Conservation (phyloP, 1,284 basidiomycete genomes). For the Caloboletus inedulis region DNA sequence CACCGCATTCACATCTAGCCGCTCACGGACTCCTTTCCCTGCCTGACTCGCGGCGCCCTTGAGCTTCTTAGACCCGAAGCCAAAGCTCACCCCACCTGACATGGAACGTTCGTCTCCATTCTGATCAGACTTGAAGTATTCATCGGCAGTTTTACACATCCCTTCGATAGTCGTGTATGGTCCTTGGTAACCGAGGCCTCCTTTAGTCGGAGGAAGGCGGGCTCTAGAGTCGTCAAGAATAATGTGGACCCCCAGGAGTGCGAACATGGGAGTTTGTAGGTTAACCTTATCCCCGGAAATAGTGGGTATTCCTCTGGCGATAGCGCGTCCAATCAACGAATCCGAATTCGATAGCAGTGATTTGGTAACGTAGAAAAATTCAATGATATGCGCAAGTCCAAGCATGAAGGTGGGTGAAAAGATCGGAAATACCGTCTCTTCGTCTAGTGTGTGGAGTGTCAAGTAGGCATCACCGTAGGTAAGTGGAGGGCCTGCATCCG, state of each 20-base stretch:
- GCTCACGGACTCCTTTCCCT: constrained; percentile 15
- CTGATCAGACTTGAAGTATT: constrained; percentile 42
- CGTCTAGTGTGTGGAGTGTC: constrained; percentile 46
- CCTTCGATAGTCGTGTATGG: constrained; percentile 56
- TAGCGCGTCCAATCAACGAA: constrained; percentile 30
- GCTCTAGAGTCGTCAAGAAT: constrained; percentile 71
- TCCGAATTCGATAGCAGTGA: constrained; percentile 35
- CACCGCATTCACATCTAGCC: constrained; percentile 12
- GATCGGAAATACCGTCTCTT: constrained; percentile 49
- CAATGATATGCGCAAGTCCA: constrained; percentile 51
- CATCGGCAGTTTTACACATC: constrained; percentile 51
- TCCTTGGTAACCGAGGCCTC: constrained; percentile 64
- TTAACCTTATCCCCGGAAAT: constrained; percentile 55
- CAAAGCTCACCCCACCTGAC: constrained; percentile 32
- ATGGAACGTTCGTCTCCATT: constrained; percentile 34
- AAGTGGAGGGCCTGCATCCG: constrained; percentile 58
- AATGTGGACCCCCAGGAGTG: constrained; percentile 59
- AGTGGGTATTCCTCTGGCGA: constrained; percentile 44
- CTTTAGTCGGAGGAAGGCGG: constrained; percentile 50
- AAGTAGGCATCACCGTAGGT: constrained; percentile 61
- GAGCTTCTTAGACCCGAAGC: constrained; percentile 11
- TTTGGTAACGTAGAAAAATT: constrained; percentile 50
- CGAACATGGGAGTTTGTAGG: constrained; percentile 67
- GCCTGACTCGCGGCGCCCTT: constrained; percentile 1
- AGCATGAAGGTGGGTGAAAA: constrained; percentile 58